phyloP scores from a whole-genome alignment of 2,329 filamentous ascomycete genomes.

The Fusarium luffae region DNA sequence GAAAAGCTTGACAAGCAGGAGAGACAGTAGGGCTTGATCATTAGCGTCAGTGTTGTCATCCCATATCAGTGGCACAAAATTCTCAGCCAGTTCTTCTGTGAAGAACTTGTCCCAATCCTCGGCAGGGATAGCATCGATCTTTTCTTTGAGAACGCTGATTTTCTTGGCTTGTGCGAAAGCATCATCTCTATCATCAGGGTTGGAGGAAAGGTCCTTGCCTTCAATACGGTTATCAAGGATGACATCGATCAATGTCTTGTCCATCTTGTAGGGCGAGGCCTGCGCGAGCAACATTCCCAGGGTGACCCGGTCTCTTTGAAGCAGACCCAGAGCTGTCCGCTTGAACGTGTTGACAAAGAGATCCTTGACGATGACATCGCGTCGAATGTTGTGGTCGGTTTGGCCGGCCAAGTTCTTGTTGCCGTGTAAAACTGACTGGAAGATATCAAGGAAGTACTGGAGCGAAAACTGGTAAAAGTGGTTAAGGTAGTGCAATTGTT shows the following conservation, averaged over 20 bases:
- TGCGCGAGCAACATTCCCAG: slow-evolving; percentile 95
- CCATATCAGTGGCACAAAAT: slow-evolving; percentile 82
- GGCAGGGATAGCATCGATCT: slow-evolving; percentile 70
- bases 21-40: slow-evolving; percentile 82
- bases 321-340: slow-evolving; percentile 88
- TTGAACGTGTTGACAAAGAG: slow-evolving; percentile 93
- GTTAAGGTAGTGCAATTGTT: slow-evolving; percentile 97
- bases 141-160: slow-evolving; percentile 78
- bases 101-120: slow-evolving; percentile 85
- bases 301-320: slow-evolving; percentile 94
- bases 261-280: slow-evolving; percentile 95
- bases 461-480: slow-evolving; percentile 99
- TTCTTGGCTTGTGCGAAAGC: slow-evolving; percentile 75
- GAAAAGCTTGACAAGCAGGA: slow-evolving; percentile 93
- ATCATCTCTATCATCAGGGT: slow-evolving; percentile 71
- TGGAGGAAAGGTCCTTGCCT: slow-evolving; percentile 81
- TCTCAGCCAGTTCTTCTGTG: slow-evolving; percentile 86
- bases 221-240: slow-evolving; percentile 83
- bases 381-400: slow-evolving; percentile 80
- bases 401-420: slow-evolving; percentile 78
- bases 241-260: slow-evolving; percentile 86
- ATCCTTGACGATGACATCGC: slow-evolving; percentile 90
- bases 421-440: slow-evolving; percentile 86
- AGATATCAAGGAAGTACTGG: slow-evolving; percentile 98
- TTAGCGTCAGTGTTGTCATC: slow-evolving; percentile 69